phyloP scores from a whole-genome alignment of 1,139 yeast genomes.

The Diutina siamensis region DNA sequence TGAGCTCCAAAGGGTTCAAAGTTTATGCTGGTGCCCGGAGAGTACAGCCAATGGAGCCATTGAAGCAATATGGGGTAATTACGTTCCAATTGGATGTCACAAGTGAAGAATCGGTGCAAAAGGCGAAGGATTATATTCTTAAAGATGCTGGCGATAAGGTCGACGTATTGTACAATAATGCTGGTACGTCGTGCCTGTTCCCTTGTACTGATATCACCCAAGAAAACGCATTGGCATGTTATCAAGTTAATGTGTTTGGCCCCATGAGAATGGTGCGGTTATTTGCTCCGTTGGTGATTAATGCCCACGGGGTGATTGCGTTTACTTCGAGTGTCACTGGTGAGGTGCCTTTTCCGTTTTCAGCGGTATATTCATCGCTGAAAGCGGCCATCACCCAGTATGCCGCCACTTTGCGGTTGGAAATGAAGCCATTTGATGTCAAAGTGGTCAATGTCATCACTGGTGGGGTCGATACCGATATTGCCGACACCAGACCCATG shows the following conservation, averaged over 20 bases:
- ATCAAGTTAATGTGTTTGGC: constrained; percentile 4
- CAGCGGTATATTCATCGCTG: constrained; percentile 9
- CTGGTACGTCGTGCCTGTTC: constrained; percentile 49
- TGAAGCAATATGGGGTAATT: constrained; percentile 28
- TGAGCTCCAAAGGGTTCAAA: constrained; percentile 49
- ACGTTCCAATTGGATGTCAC: constrained; percentile 39
- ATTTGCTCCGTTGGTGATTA: constrained; percentile 9
- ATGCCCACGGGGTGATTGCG: constrained; percentile 10
- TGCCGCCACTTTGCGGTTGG: constrained; percentile 40
- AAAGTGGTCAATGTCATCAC: constrained; percentile 61
- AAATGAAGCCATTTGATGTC: constrained; percentile 64
- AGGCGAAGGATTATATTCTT: constrained; percentile 30
- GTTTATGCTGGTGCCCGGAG: constrained; percentile 73
- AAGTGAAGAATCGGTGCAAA: constrained; percentile 34
- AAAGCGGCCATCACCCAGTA: constrained; percentile 6
- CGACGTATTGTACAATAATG: constrained; percentile 11
- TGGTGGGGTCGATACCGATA: constrained; percentile 47
- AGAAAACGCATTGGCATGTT: neutral
- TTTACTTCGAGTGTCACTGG: constrained; percentile 10
- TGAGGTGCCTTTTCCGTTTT: constrained; percentile 10
- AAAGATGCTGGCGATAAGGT: constrained; percentile 29
- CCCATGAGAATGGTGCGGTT: constrained; percentile 3
- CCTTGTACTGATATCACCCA: constrained; percentile 46
- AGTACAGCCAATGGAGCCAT: constrained; percentile 46
- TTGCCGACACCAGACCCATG: constrained; percentile 40